Conservation (phyloP, 1,139 yeast species). For the Scheffersomyces lignicola region DNA sequence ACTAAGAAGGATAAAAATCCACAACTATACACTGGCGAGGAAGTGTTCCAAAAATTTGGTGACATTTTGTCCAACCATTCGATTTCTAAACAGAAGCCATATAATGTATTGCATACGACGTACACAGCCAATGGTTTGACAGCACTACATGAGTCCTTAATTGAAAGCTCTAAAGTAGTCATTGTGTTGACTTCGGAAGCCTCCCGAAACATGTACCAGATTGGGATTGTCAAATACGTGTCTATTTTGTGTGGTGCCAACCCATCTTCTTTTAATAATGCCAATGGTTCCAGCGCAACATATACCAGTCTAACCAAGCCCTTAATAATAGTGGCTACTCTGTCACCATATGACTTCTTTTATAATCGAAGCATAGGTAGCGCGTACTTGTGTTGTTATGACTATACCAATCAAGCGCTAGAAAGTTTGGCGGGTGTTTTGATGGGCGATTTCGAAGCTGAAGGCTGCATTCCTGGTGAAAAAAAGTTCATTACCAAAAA, state of each 20-base stretch:
- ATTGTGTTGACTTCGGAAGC: conserved; percentile 65
- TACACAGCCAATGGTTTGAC: conserved; percentile 69
- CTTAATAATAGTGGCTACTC: conserved; percentile 59
- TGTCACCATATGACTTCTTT: conserved; percentile 64
- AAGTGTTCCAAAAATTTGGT: conserved; percentile 56
- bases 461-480: conserved; percentile 62
- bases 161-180: conserved; percentile 56
- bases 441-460: conserved; percentile 55
- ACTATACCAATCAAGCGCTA: conserved; percentile 55
- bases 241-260: conserved; percentile 54
- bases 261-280: conserved; percentile 34
- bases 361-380: conserved; percentile 56
- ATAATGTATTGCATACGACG: conserved; percentile 58
- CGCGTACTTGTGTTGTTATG: conserved; percentile 63
- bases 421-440: conserved; percentile 51
- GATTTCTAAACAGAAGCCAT: conserved; percentile 26
- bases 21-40: conserved; percentile 51
- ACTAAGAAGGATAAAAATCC: conserved; percentile 15
- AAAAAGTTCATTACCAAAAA: conserved; percentile 33
- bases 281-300: conserved; percentile 15
- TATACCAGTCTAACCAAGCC: conserved; percentile 44
- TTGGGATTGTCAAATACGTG: conserved; percentile 62
- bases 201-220: conserved; percentile 62
- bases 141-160: conserved; percentile 55
- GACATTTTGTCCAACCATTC: conserved; percentile 39